phyloP scores from a whole-genome alignment of 176 grass and related monocot genomes.

The Cenchrus fungigraminus region DNA sequence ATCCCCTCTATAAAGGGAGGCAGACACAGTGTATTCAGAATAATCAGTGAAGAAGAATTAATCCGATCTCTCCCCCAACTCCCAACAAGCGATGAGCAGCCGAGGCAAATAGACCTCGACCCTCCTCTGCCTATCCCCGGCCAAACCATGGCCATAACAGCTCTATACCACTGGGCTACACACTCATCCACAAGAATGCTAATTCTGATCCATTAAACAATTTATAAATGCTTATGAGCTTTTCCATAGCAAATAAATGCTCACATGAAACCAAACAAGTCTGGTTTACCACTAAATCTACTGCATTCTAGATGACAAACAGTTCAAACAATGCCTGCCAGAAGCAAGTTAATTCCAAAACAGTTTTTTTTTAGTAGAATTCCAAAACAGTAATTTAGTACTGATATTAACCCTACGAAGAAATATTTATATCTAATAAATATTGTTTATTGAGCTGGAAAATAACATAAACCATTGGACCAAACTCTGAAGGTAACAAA shows the following conservation, averaged over 20 bases:
- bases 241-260: background rate
- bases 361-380: background rate
- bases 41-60: too few relatives aligned
- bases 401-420: background rate
- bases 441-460: background rate
- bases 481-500: conserved; percentile 20
- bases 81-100: too few relatives aligned
- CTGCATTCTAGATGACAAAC: background rate
- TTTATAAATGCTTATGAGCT: background rate
- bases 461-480: background rate
- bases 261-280: conserved; percentile 20
- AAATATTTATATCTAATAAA: conserved; percentile 2
- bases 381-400: too few relatives aligned
- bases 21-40: too few relatives aligned
- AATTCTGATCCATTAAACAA: background rate
- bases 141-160: too few relatives aligned
- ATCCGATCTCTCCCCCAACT: too few relatives aligned
- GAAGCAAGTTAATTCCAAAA: background rate
- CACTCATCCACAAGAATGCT: background rate
- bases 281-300: conserved; percentile 13
- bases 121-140: too few relatives aligned
- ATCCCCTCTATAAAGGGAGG: too few relatives aligned
- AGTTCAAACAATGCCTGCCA: background rate
- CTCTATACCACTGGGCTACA: background rate
- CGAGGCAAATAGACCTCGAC: too few relatives aligned